A percentile compares a stretch with the other conserved stretches of the same genome.
Evolutionary conservation across 768 basidiomycete species (phyloP).

Genomic region (Podaxis sp.): DNA sequence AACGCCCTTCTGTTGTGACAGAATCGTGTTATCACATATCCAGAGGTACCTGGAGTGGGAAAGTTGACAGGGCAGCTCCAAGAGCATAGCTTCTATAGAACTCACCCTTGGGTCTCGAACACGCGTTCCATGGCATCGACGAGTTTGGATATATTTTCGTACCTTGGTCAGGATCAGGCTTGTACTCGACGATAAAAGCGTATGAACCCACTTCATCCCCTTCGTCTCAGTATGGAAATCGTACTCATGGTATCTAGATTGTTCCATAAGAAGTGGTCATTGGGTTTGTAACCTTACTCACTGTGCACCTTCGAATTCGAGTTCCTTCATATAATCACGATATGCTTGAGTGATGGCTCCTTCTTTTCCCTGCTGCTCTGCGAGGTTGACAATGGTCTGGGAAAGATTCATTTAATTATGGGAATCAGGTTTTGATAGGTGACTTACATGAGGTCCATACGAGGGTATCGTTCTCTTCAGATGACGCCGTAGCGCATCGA

Average conservation of each 20-base stretch:
- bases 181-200: background rate
- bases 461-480: conserved; percentile 60
- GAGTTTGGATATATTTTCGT: conserved; percentile 87
- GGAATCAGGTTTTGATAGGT: background rate
- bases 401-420: conserved; percentile 11
- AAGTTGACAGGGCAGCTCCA: conserved; percentile 10
- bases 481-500: conserved; percentile 71
- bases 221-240: conserved; percentile 94
- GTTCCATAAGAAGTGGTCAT: conserved; percentile 5
- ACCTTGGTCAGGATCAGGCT: conserved; percentile 41
- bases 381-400: conserved; percentile 84
- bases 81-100: conserved; percentile 12
- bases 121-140: conserved; percentile 66
- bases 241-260: conserved; percentile 70
- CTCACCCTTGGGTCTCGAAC: conserved; percentile 81
- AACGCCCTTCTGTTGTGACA: conserved; percentile 82
- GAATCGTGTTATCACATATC: conserved; percentile 66
- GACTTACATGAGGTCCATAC: conserved; percentile 78
- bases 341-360: conserved; percentile 77
- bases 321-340: conserved; percentile 60
- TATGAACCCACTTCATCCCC: conserved; percentile 80
- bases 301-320: conserved; percentile 56
- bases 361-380: conserved; percentile 91
- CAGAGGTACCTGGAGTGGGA: conserved; percentile 65
- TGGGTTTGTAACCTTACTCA: conserved; percentile 30